These are phyloP conservation scores for Trichoderma erinaceum DNA, from an alignment of 495 filamentous ascomycete species.

Conservation along the genomic window DNA sequence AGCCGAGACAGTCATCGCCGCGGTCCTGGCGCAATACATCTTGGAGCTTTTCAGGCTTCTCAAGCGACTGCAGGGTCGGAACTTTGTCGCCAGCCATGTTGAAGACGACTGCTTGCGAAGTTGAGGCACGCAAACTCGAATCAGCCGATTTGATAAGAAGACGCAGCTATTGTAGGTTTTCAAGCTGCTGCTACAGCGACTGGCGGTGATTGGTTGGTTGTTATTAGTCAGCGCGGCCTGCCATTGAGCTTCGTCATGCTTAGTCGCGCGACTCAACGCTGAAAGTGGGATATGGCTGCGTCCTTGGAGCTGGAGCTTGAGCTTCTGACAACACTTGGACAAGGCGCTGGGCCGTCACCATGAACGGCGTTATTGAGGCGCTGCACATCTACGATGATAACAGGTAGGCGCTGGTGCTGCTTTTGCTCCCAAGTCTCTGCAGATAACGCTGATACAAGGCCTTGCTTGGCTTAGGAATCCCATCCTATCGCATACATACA, in stretches of 20 bases:
- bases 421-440: background rate
- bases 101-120: background rate
- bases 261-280: constrained; percentile 18
- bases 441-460: background rate
- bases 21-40: constrained; percentile 54
- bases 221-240: background rate
- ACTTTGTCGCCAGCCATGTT: constrained; percentile 38
- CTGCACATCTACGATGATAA: constrained; percentile 94
- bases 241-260: constrained; percentile 14
- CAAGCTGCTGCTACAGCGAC: background rate
- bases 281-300: constrained; percentile 10
- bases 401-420: constrained; percentile 49
- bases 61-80: constrained; percentile 35
- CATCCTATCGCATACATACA: constrained; percentile 52
- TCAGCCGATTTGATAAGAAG: background rate
- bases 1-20: constrained; percentile 63
- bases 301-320: background rate
- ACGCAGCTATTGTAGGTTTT: background rate
- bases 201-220: background rate
- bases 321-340: constrained; percentile 4
- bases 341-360: constrained; percentile 29
- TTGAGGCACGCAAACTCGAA: background rate
- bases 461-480: constrained; percentile 24
- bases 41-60: constrained; percentile 47
- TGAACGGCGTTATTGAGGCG: constrained; percentile 87